These are phyloP conservation scores for Kwoniella shivajii DNA, from an alignment of 1,284 basidiomycete species.

Conservation along the genomic window DNA sequence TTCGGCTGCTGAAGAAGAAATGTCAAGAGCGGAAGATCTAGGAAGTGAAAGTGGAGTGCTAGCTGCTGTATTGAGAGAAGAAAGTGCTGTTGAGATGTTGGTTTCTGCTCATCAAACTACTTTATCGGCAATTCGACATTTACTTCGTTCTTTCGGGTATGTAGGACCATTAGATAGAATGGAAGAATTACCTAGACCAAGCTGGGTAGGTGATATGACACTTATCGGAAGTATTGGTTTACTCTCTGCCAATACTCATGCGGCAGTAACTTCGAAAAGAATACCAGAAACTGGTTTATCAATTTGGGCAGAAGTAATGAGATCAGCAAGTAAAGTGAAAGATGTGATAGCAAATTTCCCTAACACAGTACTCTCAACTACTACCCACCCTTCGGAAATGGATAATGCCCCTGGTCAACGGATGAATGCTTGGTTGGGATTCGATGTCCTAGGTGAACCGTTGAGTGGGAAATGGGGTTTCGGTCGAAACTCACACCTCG, in stretches of 20 bases:
- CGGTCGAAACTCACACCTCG: conserved; percentile 11
- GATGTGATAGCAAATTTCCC: conserved; percentile 40
- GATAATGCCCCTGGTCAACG: conserved; percentile 20
- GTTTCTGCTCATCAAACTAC: conserved; percentile 20
- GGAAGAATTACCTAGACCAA: conserved; percentile 41
- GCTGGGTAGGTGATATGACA: conserved; percentile 43
- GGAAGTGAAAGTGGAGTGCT: conserved; percentile 26
- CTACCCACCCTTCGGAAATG: conserved; percentile 7
- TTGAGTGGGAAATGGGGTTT: conserved; percentile 45
- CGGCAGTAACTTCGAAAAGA: conserved; percentile 29
- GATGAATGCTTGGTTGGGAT: conserved; percentile 28
- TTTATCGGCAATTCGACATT: conserved; percentile 33
- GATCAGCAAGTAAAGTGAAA: conserved; percentile 38
- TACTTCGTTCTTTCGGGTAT: conserved; percentile 47
- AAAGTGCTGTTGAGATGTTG: conserved; percentile 34
- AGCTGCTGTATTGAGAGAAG: conserved; percentile 34
- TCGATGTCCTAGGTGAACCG: conserved; percentile 35
- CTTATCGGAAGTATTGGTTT: conserved; percentile 44
- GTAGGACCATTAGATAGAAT: conserved; percentile 43
- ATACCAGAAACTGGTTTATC: conserved; percentile 31
- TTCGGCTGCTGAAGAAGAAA: conserved; percentile 45
- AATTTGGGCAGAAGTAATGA: conserved; percentile 44
- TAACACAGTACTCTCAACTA: conserved; percentile 18
- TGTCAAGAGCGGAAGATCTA: conserved; percentile 35
- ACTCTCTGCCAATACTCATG: conserved; percentile 36